Base-by-base conservation (phyloP, 768 basidiomycete species). In the Porpolomopsis calyptriformis region DNA sequence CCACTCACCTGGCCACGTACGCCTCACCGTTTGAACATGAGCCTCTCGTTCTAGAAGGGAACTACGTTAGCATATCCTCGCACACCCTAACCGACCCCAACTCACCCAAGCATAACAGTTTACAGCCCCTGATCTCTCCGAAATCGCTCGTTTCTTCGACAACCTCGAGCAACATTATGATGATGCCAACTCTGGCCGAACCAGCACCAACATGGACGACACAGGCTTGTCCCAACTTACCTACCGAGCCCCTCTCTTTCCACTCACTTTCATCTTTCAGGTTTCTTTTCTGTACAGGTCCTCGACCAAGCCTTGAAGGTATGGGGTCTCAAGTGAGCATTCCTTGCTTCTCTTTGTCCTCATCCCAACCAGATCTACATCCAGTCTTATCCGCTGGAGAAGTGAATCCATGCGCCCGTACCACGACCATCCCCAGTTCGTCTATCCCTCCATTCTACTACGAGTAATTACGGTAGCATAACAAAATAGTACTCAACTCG, bases 201-300 rank as follows among this genome's bases (percentile, higher is more conserved):
- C 64, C 34, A 82, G 83, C 64, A 69, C 73, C 49, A 96, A 96
- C 57, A 88, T 92, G 85, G 91, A 96, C 54, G 91, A 93, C 60
- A 89, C 88, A 22, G 91, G 89, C 79, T 50, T 26, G 55, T 40
- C 14, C 7, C 40, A n/a, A 29, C 14, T 18, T 24, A 10, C 37
- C 6, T 26, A n/a, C 20, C 11, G 0, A 5, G 29, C n/a, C 31
- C n/a, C 39, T 4, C 18, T 37, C 16, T 39, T 40, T 18, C 29
- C 3, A 23, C 49, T 20, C 53, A 51, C 24, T 1, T 9, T 43
- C 39, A 43, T 31, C 18, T 24, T 3, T 11, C 52, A 89, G 87
- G 88, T 1, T 96, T 89, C 61, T 96, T 96, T 64, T 93, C 91
- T 2, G 74, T 94, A 1, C 89, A 91, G 52, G 92, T 94, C 1